Base-by-base conservation (phyloP, 2,329 filamentous ascomycete genomes). In the Pyricularia sp. region DNA sequence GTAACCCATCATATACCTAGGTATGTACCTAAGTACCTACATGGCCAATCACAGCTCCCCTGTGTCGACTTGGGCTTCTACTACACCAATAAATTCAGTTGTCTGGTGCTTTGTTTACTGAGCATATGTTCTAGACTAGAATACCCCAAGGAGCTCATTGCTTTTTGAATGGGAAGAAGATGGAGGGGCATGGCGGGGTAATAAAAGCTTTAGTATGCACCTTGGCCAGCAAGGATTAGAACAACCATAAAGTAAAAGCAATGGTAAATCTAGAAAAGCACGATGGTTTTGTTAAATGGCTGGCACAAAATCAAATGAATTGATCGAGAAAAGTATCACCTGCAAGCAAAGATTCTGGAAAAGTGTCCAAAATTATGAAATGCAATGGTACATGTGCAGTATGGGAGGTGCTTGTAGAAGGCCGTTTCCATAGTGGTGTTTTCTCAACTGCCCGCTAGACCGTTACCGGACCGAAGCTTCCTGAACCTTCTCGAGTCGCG, bases 401-500 rank as follows among this genome's bases (percentile, higher is more conserved):
- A 36, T 36, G 11, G 33, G 12, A 2, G 33, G 33, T 36, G 14
- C 11, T 36, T 36, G 33, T 36, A 5, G 11, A 10, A 4, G 20
- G 42, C 42, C 14, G 42, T 50, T 50, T 50, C 4, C 3, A 50
- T 7, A n/a, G 42, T n/a, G 42, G 20, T 50, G 12, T 50, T 20
- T 50, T 50, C 42, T 50, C 42, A 12, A 17, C 23, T 30, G 63
- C 11, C 28, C 71, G 74, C 75, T 77, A 77, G 71, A 66, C 75
- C 71, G 3, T 3, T 72, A 76, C 68, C 14, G 73, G 72, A 75
- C 72, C 70, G 77, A 78, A 78, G 69, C 71, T 78, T 79, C 77
- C 26, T 76, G 77, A 79, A 78, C 65, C 68, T 77, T 78, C 76
- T 73, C 73, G 73, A 73, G 75, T 69, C 50, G 61, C 71, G 69